phyloP scores from a whole-genome alignment of 768 basidiomycete species.

The Termitomyces heimii region DNA sequence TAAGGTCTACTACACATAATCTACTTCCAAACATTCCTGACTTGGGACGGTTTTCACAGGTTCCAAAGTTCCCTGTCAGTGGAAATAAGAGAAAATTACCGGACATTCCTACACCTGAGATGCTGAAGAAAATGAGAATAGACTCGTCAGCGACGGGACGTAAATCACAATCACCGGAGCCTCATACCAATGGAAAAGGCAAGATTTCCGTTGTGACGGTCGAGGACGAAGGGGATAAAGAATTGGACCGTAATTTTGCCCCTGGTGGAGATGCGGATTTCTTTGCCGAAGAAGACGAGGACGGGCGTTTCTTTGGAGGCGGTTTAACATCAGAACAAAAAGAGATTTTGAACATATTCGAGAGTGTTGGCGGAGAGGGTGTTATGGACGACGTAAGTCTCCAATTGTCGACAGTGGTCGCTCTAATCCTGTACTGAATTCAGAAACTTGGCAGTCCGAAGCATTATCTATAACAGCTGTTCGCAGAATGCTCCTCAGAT shows the following conservation, averaged over 20 bases:
- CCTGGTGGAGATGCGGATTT: slow-evolving; percentile 90
- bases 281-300: slow-evolving; percentile 86
- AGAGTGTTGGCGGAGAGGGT: slow-evolving; percentile 59
- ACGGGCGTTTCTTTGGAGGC: slow-evolving; percentile 90
- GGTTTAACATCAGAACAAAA: slow-evolving; percentile 92
- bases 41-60: slow-evolving; percentile 27
- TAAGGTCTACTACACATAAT: slow-evolving; percentile 27
- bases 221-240: slow-evolving; percentile 59
- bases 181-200: slow-evolving; percentile 11
- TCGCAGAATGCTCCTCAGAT: slow-evolving; percentile 65
- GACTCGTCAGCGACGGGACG: slow-evolving; percentile 27
- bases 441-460: slow-evolving; percentile 41
- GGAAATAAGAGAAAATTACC: slow-evolving; percentile 71
- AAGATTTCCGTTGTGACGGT: slow-evolving; percentile 43
- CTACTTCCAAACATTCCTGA: neutral
- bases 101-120: slow-evolving; percentile 72
- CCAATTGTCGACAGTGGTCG: neutral
- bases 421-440: slow-evolving; percentile 16
- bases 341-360: slow-evolving; percentile 93
- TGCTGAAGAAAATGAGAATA: slow-evolving; percentile 74
- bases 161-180: slow-evolving; percentile 4
- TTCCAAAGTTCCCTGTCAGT: slow-evolving; percentile 59
- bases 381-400: slow-evolving; percentile 61
- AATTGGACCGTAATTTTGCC: slow-evolving; percentile 51
- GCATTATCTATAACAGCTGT: slow-evolving; percentile 66